phyloP scores from a whole-genome alignment of 2,329 filamentous ascomycete species.

The Emericellopsis cladophorae region DNA sequence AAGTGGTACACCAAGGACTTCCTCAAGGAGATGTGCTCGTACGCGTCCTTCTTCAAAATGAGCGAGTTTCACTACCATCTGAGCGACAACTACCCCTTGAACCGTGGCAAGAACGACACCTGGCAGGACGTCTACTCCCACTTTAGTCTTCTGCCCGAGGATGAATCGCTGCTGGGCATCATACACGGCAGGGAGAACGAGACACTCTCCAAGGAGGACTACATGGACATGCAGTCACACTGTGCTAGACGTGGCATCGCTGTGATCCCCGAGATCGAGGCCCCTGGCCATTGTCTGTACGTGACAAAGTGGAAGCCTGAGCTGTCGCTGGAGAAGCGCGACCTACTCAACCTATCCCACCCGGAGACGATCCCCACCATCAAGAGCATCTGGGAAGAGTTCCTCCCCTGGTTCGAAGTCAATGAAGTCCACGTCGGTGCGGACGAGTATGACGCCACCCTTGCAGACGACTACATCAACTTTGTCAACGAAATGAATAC shows the following conservation, averaged over 20 bases:
- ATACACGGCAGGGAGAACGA: slow-evolving; percentile 11
- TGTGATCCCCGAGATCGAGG: slow-evolving; percentile 41
- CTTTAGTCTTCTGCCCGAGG: slow-evolving; percentile 23
- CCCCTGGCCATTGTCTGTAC: slow-evolving; percentile 36
- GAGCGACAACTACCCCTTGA: slow-evolving; percentile 34
- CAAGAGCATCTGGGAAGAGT: slow-evolving; percentile 36
- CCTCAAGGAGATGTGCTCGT: slow-evolving; percentile 29
- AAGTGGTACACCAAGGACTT: slow-evolving; percentile 15
- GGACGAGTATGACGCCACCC: slow-evolving; percentile 33
- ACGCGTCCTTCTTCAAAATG: slow-evolving; percentile 34
- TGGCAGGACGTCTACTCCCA: slow-evolving; percentile 31
- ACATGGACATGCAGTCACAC: slow-evolving; percentile 32
- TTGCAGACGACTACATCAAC: slow-evolving; percentile 35
- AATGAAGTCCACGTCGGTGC: slow-evolving; percentile 43
- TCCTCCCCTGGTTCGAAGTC: slow-evolving; percentile 40
- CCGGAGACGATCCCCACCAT: slow-evolving; percentile 38
- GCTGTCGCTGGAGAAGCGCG: slow-evolving; percentile 29
- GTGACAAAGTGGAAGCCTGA: slow-evolving; percentile 44
- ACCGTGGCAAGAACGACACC: slow-evolving; percentile 29
- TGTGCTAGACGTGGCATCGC: slow-evolving; percentile 38
- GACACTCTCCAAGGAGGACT: slow-evolving; percentile 18
- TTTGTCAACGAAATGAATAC: slow-evolving; percentile 29
- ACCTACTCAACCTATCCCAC: slow-evolving; percentile 27
- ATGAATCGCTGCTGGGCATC: slow-evolving; percentile 8
- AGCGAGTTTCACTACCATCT: slow-evolving; percentile 35